Percentiles rank a stretch among this genome's conserved stretches.
Conservation (phyloP, 495 filamentous ascomycete genomes). For the Clohesyomyces aquaticus region DNA sequence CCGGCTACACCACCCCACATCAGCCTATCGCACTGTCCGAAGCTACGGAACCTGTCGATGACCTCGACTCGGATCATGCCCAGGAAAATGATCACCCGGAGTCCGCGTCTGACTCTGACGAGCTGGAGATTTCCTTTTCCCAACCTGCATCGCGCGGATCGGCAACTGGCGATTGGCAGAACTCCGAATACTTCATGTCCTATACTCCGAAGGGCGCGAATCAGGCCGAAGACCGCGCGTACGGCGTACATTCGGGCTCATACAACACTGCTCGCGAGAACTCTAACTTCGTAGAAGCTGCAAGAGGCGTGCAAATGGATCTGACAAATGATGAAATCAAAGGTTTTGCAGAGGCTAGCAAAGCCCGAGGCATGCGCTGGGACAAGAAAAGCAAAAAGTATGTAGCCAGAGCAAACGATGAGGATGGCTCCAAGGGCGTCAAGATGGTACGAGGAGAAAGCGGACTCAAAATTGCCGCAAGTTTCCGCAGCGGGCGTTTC, state of each 20-base stretch:
- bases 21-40: slow-evolving; percentile 39
- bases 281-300: slow-evolving; percentile 78
- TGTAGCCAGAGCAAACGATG: slow-evolving; percentile 85
- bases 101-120: slow-evolving; percentile 42
- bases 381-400: slow-evolving; percentile 97
- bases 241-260: slow-evolving; percentile 84
- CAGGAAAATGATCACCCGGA: slow-evolving; percentile 31
- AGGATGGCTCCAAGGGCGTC: slow-evolving; percentile 85
- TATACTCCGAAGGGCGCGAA: slow-evolving; percentile 80
- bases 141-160: slow-evolving; percentile 50
- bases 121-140: slow-evolving; percentile 83
- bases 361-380: slow-evolving; percentile 78
- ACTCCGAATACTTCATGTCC: slow-evolving; percentile 92
- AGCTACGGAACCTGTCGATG: slow-evolving; percentile 28
- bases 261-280: slow-evolving; percentile 55
- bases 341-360: slow-evolving; percentile 71
- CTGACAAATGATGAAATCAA: slow-evolving; percentile 78
- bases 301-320: slow-evolving; percentile 84
- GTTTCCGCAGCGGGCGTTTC: slow-evolving; percentile 90
- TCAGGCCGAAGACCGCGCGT: slow-evolving; percentile 82
- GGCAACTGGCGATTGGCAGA: slow-evolving; percentile 62
- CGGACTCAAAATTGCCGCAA: slow-evolving; percentile 93
- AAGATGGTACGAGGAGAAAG: slow-evolving; percentile 86
- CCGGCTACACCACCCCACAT: slow-evolving; percentile 17
- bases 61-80: slow-evolving; percentile 9